Percentiles rank a stretch among this genome's conserved stretches.
These are phyloP conservation scores for Catenaria anguillulae DNA, from an alignment of 371 early-diverging fungal genomes.

Conservation along the genomic window DNA sequence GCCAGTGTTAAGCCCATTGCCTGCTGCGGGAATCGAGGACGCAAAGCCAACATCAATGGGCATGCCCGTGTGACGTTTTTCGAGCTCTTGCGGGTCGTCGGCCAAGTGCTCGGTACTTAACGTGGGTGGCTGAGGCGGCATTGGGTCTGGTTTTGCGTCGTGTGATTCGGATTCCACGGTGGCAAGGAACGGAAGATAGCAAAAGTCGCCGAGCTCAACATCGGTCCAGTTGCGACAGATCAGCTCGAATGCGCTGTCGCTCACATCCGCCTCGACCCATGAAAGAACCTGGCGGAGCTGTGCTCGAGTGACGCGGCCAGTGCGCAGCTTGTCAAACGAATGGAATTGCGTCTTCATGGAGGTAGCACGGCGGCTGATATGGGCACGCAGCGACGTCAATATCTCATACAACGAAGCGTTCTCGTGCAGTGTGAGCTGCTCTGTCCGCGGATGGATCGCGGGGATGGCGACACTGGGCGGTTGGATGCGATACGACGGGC, in stretches of 20 bases:
- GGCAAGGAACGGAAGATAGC: not conserved
- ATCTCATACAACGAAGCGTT: not conserved
- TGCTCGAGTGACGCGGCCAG: slow-evolving; percentile 23
- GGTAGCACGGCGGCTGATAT: not conserved
- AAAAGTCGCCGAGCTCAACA: not conserved
- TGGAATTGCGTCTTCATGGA: slow-evolving; percentile 21
- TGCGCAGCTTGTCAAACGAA: slow-evolving; percentile 31
- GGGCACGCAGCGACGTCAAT: not conserved
- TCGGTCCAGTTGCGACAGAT: not conserved
- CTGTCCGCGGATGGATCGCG: not conserved
- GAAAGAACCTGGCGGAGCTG: slow-evolving; percentile 29
- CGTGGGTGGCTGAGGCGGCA: too few relatives aligned
- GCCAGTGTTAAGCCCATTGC: not conserved
- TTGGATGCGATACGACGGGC: not conserved
- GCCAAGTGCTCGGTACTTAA: not conserved
- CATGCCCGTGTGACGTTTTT: not conserved
- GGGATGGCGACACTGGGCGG: not conserved
- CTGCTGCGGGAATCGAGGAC: not conserved
- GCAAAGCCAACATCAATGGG: not conserved
- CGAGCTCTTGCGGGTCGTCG: not conserved
- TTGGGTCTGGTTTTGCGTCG: too few relatives aligned
- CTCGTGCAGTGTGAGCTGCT: not conserved
- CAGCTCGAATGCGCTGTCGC: not conserved
- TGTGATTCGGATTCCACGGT: too few relatives aligned
- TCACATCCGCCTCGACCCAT: not conserved